A percentile compares a stretch with the other conserved stretches of the same genome.
Conservation (phyloP, 208 protist genomes). For the Trypanosoma vivax region DNA sequence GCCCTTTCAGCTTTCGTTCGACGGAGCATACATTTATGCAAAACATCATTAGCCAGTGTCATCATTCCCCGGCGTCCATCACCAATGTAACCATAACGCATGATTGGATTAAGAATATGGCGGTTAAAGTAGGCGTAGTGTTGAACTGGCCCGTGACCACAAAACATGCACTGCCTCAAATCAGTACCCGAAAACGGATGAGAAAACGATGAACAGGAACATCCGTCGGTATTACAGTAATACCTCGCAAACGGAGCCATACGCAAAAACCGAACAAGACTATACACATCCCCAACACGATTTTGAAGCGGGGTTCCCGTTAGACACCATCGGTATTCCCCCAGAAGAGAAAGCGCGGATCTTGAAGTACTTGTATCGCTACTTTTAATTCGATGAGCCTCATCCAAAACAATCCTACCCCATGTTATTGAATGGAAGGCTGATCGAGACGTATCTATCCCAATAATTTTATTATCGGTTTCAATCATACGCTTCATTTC, state of each 20-base stretch:
- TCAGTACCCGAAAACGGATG: conserved; percentile 81
- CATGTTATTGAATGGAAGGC: conserved; percentile 82
- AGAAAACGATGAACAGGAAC: conserved; percentile 83
- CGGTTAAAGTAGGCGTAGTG: conserved; percentile 92
- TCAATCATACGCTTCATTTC: conserved; percentile 59
- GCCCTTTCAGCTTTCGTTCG: conserved; percentile 88
- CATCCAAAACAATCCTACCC: conserved; percentile 89
- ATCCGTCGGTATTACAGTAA: conserved; percentile 82
- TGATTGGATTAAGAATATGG: conserved; percentile 93
- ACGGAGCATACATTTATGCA: conserved; percentile 83
- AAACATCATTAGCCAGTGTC: conserved; percentile 82
- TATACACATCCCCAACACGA: conserved; percentile 95
- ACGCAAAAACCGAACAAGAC: conserved; percentile 93
- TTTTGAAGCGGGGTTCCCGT: conserved; percentile 96
- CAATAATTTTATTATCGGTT: conserved; percentile 70
- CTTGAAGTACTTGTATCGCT: conserved; percentile 83
- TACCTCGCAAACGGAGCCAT: conserved; percentile 79
- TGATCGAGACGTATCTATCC: conserved; percentile 54
- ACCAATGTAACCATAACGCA: conserved; percentile 90
- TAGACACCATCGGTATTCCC: conserved; percentile 86
- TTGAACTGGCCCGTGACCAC: conserved; percentile 88
- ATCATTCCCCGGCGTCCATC: conserved; percentile 83
- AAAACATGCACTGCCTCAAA: conserved; percentile 78
- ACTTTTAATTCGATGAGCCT: conserved; percentile 91
- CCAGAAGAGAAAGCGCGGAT: conserved; percentile 71